Evolutionary conservation across 192 early-diverging fungal genomes (phyloP).

Genomic region (Linnemannia elongata): DNA sequence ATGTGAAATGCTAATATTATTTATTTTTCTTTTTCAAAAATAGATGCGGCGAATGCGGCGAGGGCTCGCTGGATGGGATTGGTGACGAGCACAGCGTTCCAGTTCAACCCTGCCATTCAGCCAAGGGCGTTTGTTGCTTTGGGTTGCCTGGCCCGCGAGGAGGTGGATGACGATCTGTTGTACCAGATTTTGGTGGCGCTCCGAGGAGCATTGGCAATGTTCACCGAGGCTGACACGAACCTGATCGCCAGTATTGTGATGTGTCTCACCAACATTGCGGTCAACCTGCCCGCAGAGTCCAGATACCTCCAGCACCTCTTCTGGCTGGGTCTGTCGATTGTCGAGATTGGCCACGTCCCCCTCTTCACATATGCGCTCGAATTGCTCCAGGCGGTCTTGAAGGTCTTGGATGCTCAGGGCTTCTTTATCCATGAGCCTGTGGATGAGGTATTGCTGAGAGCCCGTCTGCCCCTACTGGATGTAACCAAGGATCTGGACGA

Average conservation of each 20-base stretch:
- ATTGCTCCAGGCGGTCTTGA: slow-evolving; percentile 79
- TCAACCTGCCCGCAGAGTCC: slow-evolving; percentile 84
- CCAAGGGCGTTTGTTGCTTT: slow-evolving; percentile 93
- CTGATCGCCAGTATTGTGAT: slow-evolving; percentile 90
- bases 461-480: slow-evolving; percentile 79
- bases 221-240: slow-evolving; percentile 84
- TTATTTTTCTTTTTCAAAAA: background rate
- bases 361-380: slow-evolving; percentile 81
- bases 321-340: slow-evolving; percentile 91
- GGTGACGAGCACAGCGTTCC: slow-evolving; percentile 92
- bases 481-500: slow-evolving; percentile 80
- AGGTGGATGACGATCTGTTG: slow-evolving; percentile 93
- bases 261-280: slow-evolving; percentile 92
- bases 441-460: slow-evolving; percentile 78
- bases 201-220: slow-evolving; percentile 86
- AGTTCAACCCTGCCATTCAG: slow-evolving; percentile 94
- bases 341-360: slow-evolving; percentile 88
- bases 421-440: slow-evolving; percentile 81
- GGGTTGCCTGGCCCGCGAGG: slow-evolving; percentile 89
- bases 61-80: slow-evolving; percentile 94
- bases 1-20: background rate
- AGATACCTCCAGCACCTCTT: slow-evolving; percentile 88
- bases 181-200: slow-evolving; percentile 94
- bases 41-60: slow-evolving; percentile 86
- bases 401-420: slow-evolving; percentile 80